A percentile compares a stretch with the other conserved stretches of the same genome.
Conservation (phyloP, 2,329 filamentous ascomycete genomes). For the Didymella glomerata region DNA sequence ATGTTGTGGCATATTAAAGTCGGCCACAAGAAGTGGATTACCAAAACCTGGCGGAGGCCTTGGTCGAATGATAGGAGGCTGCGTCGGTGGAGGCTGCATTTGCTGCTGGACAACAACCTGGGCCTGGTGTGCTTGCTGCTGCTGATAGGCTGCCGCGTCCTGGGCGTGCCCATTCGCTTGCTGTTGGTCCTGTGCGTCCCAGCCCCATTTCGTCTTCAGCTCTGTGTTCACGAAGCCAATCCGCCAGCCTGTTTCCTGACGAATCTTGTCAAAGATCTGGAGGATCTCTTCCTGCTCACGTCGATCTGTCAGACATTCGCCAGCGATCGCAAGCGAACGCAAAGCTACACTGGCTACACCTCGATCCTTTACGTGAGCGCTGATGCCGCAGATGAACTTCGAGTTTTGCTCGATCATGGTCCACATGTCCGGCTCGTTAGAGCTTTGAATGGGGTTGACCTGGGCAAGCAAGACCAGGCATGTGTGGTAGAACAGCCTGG, state of each 20-base stretch:
- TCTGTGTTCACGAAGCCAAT: constrained; percentile 75
- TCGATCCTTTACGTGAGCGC: constrained; percentile 81
- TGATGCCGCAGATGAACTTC: constrained; percentile 87
- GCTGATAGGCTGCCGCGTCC: constrained; percentile 35
- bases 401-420: constrained; percentile 76
- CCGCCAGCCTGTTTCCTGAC: constrained; percentile 79
- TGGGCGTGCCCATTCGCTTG: constrained; percentile 27
- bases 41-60: constrained; percentile 62
- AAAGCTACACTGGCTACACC: constrained; percentile 82
- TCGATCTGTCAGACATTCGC: constrained; percentile 72
- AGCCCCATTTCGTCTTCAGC: constrained; percentile 80
- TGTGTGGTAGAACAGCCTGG: constrained; percentile 88
- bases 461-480: constrained; percentile 82
- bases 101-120: constrained; percentile 23
- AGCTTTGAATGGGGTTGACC: constrained; percentile 73
- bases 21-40: constrained; percentile 76
- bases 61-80: constrained; percentile 23
- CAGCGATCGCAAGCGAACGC: constrained; percentile 79
- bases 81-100: constrained; percentile 26
- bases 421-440: constrained; percentile 72
- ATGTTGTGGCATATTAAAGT: constrained; percentile 80
- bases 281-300: constrained; percentile 84
- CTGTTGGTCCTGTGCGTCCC: constrained; percentile 59
- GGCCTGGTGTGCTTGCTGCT: constrained; percentile 29
- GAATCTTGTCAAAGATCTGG: constrained; percentile 77